Evolutionary conservation across 352 stramenopile genomes (phyloP).

Genomic region (Phytophthora megakarya): DNA sequence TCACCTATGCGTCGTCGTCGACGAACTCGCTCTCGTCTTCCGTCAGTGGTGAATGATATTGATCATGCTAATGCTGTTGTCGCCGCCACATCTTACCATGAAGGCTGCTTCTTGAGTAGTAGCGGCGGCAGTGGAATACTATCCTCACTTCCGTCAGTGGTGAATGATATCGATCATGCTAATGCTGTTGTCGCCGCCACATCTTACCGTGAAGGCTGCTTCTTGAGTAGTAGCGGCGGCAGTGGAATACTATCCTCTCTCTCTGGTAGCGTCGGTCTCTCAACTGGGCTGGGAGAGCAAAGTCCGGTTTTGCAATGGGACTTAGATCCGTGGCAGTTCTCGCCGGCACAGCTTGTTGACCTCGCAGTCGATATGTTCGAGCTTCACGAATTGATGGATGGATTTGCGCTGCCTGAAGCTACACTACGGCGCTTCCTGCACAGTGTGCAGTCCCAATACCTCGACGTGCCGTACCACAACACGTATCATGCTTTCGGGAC

Average conservation of each 20-base stretch:
- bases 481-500: constrained; percentile 85
- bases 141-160: constrained; percentile 19
- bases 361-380: constrained; percentile 77
- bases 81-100: constrained; percentile 40
- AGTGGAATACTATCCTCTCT: constrained; percentile 22
- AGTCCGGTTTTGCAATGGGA: constrained; percentile 49
- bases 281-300: constrained; percentile 13
- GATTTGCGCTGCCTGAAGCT: constrained; percentile 55
- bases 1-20: constrained; percentile 42
- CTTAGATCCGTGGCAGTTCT: constrained; percentile 66
- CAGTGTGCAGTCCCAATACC: constrained; percentile 74
- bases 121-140: constrained; percentile 26
- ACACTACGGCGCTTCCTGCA: constrained; percentile 74
- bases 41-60: constrained; percentile 36
- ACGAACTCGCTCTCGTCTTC: constrained; percentile 34
- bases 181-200: constrained; percentile 42
- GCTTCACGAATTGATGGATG: constrained; percentile 63
- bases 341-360: constrained; percentile 67
- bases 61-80: constrained; percentile 47
- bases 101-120: constrained; percentile 41
- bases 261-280: constrained; percentile 9
- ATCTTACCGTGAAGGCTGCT: constrained; percentile 46
- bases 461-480: constrained; percentile 88
- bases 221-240: constrained; percentile 31
- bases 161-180: constrained; percentile 42